Evolutionary conservation across 108 stramenopile species (phyloP).

Genomic region (Pinguiococcus pyrenoidosus): DNA sequence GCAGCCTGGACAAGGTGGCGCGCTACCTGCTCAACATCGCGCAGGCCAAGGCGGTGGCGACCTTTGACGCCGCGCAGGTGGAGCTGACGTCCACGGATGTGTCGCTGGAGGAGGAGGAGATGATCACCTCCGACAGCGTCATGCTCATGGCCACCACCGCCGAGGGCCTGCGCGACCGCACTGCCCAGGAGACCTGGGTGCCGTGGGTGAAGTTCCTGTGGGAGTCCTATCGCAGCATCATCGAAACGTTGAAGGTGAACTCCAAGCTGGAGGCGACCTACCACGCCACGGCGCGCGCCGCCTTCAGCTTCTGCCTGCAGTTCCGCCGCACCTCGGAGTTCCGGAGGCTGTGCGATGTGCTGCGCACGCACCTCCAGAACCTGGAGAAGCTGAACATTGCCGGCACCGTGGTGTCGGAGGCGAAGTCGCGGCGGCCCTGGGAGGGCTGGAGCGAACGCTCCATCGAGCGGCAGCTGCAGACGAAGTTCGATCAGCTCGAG

Average conservation of each 20-base stretch:
- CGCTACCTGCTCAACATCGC: slow-evolving; percentile 43
- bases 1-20: neutral
- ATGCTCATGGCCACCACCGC: slow-evolving; percentile 82
- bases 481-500: slow-evolving; percentile 87
- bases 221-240: slow-evolving; percentile 87
- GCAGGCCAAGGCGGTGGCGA: slow-evolving; percentile 76
- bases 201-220: slow-evolving; percentile 94
- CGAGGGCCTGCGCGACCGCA: slow-evolving; percentile 70
- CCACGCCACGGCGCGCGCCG: slow-evolving; percentile 60
- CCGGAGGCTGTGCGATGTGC: slow-evolving; percentile 79
- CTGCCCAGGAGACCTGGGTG: slow-evolving; percentile 66
- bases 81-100: slow-evolving; percentile 22
- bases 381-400: slow-evolving; percentile 49
- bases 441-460: slow-evolving; percentile 81
- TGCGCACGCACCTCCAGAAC: slow-evolving; percentile 81
- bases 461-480: slow-evolving; percentile 86
- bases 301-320: slow-evolving; percentile 70
- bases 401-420: neutral
- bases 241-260: slow-evolving; percentile 81
- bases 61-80: slow-evolving; percentile 67
- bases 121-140: slow-evolving; percentile 65
- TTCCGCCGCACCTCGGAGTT: slow-evolving; percentile 75
- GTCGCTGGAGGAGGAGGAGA: slow-evolving; percentile 32
- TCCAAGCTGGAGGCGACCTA: slow-evolving; percentile 86
- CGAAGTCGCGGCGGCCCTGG: slow-evolving; percentile 66